phyloP scores from a whole-genome alignment of 768 basidiomycete species.

The Lactarius deliciosus region DNA sequence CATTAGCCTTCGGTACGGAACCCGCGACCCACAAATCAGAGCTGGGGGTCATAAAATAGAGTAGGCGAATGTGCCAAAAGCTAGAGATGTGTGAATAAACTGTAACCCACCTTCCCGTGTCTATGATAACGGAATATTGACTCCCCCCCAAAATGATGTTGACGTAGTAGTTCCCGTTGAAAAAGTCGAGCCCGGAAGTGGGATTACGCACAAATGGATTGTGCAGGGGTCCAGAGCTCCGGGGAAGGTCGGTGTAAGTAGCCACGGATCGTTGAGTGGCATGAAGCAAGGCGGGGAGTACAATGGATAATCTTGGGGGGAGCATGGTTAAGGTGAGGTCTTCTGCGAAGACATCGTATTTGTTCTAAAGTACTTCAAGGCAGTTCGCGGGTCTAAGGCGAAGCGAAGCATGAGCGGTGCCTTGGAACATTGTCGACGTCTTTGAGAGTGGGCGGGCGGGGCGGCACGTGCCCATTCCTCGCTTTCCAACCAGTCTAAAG shows the following conservation, averaged over 20 bases:
- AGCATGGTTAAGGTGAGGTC: slow-evolving; percentile 1
- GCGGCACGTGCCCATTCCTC: too few relatives aligned
- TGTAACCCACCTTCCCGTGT: slow-evolving; percentile 46
- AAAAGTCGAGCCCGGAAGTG: background rate
- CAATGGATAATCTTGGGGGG: background rate
- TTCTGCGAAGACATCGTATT: background rate
- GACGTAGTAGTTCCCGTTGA: background rate
- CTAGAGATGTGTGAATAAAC: background rate
- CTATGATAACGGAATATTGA: slow-evolving; percentile 40
- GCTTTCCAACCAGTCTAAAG: too few relatives aligned
- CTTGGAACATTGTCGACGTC: too few relatives aligned
- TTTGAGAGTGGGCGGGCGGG: too few relatives aligned
- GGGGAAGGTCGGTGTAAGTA: slow-evolving; percentile 1
- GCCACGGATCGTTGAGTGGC: background rate
- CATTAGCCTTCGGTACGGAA: slow-evolving; percentile 40
- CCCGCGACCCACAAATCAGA: slow-evolving; percentile 65
- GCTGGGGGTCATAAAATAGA: slow-evolving; percentile 36
- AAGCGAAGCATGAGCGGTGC: too few relatives aligned
- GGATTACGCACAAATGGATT: background rate
- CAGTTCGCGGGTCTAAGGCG: too few relatives aligned
- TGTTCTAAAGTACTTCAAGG: background rate
- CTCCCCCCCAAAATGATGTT: slow-evolving; percentile 42
- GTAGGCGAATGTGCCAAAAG: background rate
- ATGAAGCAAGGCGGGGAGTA: slow-evolving; percentile 9
- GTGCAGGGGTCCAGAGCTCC: background rate